phyloP scores from a whole-genome alignment of 371 early-diverging fungal genomes.

The Rhizopus sp. region DNA sequence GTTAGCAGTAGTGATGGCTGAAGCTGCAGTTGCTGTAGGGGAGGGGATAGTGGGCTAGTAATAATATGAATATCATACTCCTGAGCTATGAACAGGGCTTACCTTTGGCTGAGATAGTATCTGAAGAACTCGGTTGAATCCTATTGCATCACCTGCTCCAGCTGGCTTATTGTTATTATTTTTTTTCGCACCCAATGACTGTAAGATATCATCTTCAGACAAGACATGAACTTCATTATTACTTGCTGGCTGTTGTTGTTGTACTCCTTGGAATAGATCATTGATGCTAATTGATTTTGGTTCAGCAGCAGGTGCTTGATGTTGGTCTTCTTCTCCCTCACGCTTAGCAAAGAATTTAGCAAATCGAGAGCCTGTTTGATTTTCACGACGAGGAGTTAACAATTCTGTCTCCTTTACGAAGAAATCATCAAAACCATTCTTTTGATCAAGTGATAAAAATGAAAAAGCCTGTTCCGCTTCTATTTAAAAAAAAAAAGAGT shows the following conservation, averaged over 20 bases:
- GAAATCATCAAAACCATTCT: slow-evolving; percentile 9
- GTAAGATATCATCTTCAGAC: slow-evolving; percentile 63
- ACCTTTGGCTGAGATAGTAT: slow-evolving; percentile 60
- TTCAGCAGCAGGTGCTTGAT: slow-evolving; percentile 19
- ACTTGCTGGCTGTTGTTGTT: slow-evolving; percentile 5
- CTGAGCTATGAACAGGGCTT: not conserved
- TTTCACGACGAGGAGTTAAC: slow-evolving; percentile 31
- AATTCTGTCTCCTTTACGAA: not conserved
- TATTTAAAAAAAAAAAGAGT: not conserved
- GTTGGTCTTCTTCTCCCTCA: slow-evolving; percentile 31
- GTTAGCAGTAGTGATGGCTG: not conserved
- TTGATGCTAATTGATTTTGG: slow-evolving; percentile 48
- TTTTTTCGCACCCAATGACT: slow-evolving; percentile 50
- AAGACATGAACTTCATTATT: slow-evolving; percentile 41
- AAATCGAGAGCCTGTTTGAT: slow-evolving; percentile 58
- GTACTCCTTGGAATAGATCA: slow-evolving; percentile 44
- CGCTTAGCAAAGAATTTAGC: slow-evolving; percentile 63
- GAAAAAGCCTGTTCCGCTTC: slow-evolving; percentile 2
- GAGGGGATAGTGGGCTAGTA: not conserved
- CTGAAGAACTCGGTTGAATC: slow-evolving; percentile 62
- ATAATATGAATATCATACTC: not conserved
- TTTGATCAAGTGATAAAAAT: not conserved
- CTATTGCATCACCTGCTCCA: slow-evolving; percentile 48
- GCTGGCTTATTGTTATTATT: slow-evolving; percentile 13
- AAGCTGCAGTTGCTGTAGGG: not conserved